Base-by-base conservation (phyloP, 495 filamentous ascomycete species). In the Patellaria atrata region DNA sequence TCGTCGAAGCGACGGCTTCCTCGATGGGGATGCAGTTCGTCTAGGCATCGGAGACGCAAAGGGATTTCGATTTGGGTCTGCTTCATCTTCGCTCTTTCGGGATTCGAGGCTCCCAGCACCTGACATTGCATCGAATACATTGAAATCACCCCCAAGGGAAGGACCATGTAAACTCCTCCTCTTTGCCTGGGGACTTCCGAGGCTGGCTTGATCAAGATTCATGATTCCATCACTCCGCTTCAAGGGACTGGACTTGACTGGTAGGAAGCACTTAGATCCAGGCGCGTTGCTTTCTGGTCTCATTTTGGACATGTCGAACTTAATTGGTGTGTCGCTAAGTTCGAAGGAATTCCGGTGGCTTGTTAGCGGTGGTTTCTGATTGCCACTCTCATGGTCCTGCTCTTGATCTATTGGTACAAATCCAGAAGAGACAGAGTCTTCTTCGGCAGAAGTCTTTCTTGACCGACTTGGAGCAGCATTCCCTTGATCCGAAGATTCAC, bases 211-310 rank as follows among this genome's bases (percentile, higher is more conserved):
- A 43, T 91, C 87, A 10, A 91, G 55, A 48, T 81, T 80, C 79
- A 92, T 89, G 10, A 78, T 77, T 4, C 79, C 77, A 55, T 97
- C 89, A 47, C 75, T 91, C 30, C 91, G 73, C 60, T 96, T 96
- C 27, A 97, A 59, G 0, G 89, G 89, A 52, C 87, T 94, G 19
- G 78, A 74, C 29, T 78, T 73, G 13, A 66, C 55, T 11, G 75
- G 60, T 21, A 66, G 59, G 2, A 44, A 43, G 41, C 45, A 45
- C 25, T 54, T 45, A 33, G 41, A 46, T 33, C 35, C 22, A 29
- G 47, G 25, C 32, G 52, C 41, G 35, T 43, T 34, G 6, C 22
- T 35, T 18, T 48, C 40, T 17, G 25, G 10, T 4, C 45, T 41
- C 6, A 53, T 42, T 19, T 49, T 53, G 14, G 49, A 32, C 35